Conservation (phyloP, 2,329 filamentous ascomycete genomes). For the Alternaria alternata region DNA sequence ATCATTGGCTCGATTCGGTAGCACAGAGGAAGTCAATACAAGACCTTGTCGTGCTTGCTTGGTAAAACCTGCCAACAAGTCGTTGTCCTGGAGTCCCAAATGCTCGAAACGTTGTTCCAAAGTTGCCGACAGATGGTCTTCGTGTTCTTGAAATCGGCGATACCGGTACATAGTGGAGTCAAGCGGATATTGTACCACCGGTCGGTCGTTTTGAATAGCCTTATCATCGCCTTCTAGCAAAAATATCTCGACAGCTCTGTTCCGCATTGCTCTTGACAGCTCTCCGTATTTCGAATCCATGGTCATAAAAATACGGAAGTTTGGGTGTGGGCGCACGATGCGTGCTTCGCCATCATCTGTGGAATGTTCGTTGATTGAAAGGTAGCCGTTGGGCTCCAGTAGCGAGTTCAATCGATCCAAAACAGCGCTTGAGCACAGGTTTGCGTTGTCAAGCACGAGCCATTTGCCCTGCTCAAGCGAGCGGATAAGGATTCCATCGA, state of each 20-base stretch:
- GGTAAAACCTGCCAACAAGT: slow-evolving; percentile 41
- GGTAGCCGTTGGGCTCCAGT: slow-evolving; percentile 84
- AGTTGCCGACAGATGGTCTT: slow-evolving; percentile 15
- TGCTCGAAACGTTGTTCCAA: slow-evolving; percentile 45
- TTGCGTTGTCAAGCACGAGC: slow-evolving; percentile 96
- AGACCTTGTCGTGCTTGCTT: slow-evolving; percentile 33
- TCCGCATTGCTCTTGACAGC: slow-evolving; percentile 94
- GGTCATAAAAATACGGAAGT: slow-evolving; percentile 92
- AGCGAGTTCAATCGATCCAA: slow-evolving; percentile 93
- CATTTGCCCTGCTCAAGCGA: slow-evolving; percentile 87
- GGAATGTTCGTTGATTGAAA: slow-evolving; percentile 94
- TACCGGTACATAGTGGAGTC: slow-evolving; percentile 53
- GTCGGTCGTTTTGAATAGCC: neutral
- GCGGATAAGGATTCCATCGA: slow-evolving; percentile 89
- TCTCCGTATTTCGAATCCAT: slow-evolving; percentile 93
- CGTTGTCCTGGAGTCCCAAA: slow-evolving; percentile 44
- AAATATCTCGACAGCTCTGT: slow-evolving; percentile 90
- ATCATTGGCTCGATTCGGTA: slow-evolving; percentile 9
- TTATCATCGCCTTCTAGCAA: slow-evolving; percentile 55
- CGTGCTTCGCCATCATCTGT: slow-evolving; percentile 81
- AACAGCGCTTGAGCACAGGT: slow-evolving; percentile 93
- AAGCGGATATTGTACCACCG: slow-evolving; percentile 39
- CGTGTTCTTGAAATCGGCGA: slow-evolving; percentile 35
- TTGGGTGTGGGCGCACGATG: slow-evolving; percentile 79
- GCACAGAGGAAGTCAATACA: neutral